phyloP scores from a whole-genome alignment of 352 stramenopile genomes.

The Phytophthora brassicae region DNA sequence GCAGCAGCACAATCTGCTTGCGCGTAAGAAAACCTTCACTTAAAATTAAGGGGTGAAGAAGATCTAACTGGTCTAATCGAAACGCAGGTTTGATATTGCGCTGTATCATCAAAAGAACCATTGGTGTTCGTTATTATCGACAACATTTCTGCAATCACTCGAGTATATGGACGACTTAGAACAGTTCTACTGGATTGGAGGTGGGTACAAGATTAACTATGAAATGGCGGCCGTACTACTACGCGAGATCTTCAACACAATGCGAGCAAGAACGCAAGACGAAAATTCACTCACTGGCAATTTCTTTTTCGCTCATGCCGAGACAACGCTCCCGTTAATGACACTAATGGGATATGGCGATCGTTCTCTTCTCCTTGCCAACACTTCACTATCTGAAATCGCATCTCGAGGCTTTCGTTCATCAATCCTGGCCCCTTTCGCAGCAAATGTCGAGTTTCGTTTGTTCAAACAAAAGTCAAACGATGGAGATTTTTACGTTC shows the following conservation, averaged over 20 bases:
- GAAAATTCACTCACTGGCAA: conserved; percentile 23
- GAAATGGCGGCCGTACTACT: conserved; percentile 50
- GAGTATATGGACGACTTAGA: conserved; percentile 52
- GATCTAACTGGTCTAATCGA: background rate
- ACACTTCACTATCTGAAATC: conserved; percentile 33
- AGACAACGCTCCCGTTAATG: conserved; percentile 56
- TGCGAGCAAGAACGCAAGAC: conserved; percentile 13
- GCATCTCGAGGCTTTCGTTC: conserved; percentile 36
- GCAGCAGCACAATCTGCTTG: conserved; percentile 44
- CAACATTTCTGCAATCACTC: conserved; percentile 27
- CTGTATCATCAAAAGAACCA: conserved; percentile 38
- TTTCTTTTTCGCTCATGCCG: conserved; percentile 59
- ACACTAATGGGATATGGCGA: conserved; percentile 49
- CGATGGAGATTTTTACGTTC: conserved; percentile 29
- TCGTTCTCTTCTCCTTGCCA: conserved; percentile 30
- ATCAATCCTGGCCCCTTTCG: conserved; percentile 47
- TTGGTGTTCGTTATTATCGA: conserved; percentile 50
- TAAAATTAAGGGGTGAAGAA: background rate
- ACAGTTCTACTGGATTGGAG: conserved; percentile 48
- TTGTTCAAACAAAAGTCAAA: conserved; percentile 31
- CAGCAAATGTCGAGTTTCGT: conserved; percentile 52
- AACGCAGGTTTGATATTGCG: conserved; percentile 46
- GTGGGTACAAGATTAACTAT: conserved; percentile 53
- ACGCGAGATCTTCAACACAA: conserved; percentile 34
- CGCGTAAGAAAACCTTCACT: conserved; percentile 31